These are phyloP conservation scores for Neurospora pannonica DNA, from an alignment of 495 filamentous ascomycete genomes.

Conservation along the genomic window DNA sequence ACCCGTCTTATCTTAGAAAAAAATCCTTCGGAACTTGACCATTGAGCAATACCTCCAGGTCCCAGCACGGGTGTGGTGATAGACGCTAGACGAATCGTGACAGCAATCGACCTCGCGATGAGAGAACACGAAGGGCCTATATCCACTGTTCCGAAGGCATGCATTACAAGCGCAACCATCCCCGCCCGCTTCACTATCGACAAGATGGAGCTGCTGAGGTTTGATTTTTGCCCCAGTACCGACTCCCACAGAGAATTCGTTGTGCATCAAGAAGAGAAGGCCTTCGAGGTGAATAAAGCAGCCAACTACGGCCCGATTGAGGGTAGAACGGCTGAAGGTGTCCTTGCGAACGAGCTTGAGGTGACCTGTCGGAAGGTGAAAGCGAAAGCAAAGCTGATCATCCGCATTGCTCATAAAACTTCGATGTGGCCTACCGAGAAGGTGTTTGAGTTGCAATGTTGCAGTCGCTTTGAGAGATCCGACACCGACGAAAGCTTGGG, in stretches of 20 bases:
- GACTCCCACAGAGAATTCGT: background rate
- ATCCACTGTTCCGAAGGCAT: background rate
- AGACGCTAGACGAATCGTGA: background rate
- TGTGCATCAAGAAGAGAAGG: background rate
- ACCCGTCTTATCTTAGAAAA: background rate
- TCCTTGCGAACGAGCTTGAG: background rate
- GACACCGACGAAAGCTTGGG: background rate
- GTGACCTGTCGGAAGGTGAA: background rate
- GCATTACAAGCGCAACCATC: background rate
- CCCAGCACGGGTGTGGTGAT: background rate
- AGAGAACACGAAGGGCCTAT: background rate
- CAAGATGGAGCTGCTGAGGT: background rate
- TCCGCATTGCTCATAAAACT: background rate
- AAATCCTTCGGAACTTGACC: background rate
- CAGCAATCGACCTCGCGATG: background rate
- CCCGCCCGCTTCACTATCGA: background rate
- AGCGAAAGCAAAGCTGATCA: background rate
- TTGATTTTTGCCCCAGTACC: background rate
- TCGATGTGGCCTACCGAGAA: background rate
- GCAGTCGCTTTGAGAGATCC: background rate
- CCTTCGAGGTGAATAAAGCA: background rate
- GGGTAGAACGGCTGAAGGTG: background rate
- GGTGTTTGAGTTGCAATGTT: background rate
- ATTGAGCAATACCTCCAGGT: background rate
- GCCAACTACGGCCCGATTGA: background rate